Evolutionary conservation across 345 rosid species (phyloP).

Genomic region (Salix dunnii): DNA sequence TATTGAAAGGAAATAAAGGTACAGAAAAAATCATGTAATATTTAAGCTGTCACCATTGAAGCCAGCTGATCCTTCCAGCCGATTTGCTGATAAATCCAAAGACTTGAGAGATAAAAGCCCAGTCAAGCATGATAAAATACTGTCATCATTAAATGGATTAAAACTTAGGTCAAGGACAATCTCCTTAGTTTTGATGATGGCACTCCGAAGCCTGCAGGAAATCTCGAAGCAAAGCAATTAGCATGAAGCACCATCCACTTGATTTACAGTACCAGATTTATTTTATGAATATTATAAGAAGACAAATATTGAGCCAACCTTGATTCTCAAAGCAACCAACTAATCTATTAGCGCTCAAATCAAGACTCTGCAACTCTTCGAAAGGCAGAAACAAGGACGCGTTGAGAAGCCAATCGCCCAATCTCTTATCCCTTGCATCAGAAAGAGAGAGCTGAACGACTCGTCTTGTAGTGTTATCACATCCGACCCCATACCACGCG

Average conservation of each 20-base stretch:
- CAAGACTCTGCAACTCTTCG: background rate
- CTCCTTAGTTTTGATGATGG: background rate
- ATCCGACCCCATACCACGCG: background rate
- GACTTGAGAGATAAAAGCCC: slow-evolving; percentile 1
- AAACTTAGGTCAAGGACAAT: background rate
- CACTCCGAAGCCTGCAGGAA: slow-evolving; percentile 1
- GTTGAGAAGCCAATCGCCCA: slow-evolving; percentile 3
- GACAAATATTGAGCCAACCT: background rate
- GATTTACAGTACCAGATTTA: too few relatives aligned
- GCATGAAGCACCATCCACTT: too few relatives aligned
- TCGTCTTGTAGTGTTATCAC: background rate
- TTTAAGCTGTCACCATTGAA: background rate
- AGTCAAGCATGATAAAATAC: slow-evolving; percentile 2
- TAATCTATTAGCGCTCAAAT: background rate
- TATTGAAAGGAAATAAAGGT: background rate
- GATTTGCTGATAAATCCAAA: background rate
- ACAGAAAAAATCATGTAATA: background rate
- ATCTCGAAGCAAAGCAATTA: too few relatives aligned
- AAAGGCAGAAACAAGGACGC: slow-evolving; percentile 13
- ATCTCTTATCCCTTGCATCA: too few relatives aligned
- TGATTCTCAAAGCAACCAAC: background rate
- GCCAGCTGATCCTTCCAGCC: background rate
- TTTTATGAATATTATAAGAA: too few relatives aligned
- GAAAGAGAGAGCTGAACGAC: background rate
- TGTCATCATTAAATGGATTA: slow-evolving; percentile 1